Percentiles rank a stretch among this genome's conserved stretches.
These are phyloP conservation scores for Tricharina praecox DNA, from an alignment of 495 filamentous ascomycete species.

Conservation along the genomic window DNA sequence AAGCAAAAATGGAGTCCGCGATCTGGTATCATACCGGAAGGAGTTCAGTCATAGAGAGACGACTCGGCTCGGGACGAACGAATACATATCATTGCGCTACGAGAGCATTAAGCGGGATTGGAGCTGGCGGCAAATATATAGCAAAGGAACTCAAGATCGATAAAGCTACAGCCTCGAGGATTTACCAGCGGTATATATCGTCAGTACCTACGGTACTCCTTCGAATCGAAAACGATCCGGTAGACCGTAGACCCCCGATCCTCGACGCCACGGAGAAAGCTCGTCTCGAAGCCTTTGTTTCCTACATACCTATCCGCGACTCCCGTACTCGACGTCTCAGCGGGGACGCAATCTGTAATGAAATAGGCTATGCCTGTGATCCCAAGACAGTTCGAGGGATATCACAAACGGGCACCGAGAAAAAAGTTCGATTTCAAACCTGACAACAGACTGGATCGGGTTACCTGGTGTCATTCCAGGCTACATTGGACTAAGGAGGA, in stretches of 20 bases:
- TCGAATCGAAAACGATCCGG: too few relatives aligned
- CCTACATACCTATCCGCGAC: too few relatives aligned
- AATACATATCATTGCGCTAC: slow-evolving; percentile 1
- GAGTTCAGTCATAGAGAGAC: slow-evolving; percentile 11
- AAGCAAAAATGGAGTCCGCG: too few relatives aligned
- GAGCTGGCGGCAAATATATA: neutral
- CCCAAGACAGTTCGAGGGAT: neutral
- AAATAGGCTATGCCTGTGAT: slow-evolving; percentile 5
- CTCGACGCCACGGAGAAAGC: neutral
- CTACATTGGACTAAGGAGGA: slow-evolving; percentile 15
- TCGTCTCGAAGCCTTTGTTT: slow-evolving; percentile 8
- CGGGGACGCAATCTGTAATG: slow-evolving; percentile 10
- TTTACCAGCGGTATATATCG: neutral
- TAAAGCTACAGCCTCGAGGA: neutral
- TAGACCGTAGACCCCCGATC: neutral
- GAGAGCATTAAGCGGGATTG: neutral
- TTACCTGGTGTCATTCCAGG: slow-evolving; percentile 7
- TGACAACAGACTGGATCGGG: neutral
- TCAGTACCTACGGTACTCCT: neutral
- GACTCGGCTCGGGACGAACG: slow-evolving; percentile 7
- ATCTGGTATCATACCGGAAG: too few relatives aligned
- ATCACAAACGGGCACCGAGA: slow-evolving; percentile 2
- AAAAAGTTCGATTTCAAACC: neutral
- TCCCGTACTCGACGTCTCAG: neutral
- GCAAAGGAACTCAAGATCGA: neutral